These are phyloP conservation scores for Mallotus repandus DNA, from an alignment of 441 rosid genomes.

Conservation along the genomic window DNA sequence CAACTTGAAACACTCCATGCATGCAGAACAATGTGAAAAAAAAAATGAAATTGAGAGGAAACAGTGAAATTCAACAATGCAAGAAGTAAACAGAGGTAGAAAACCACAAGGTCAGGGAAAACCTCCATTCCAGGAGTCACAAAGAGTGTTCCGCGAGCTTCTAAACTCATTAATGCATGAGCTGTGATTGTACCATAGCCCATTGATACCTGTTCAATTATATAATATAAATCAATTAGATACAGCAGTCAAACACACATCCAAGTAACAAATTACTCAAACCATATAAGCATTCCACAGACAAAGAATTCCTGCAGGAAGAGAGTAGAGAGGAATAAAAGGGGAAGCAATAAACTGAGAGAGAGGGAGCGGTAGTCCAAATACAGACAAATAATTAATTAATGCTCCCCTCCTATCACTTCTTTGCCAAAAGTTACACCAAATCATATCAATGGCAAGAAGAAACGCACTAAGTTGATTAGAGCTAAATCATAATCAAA, in stretches of 20 bases:
- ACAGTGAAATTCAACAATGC: neutral
- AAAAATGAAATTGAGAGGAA: neutral
- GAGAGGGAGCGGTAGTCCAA: neutral
- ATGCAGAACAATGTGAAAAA: neutral
- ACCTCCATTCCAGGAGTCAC: conserved; percentile 89
- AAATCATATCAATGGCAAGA: neutral
- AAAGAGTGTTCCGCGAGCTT: conserved; percentile 90
- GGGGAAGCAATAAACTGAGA: neutral
- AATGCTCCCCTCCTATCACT: neutral
- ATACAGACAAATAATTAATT: neutral
- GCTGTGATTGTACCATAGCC: conserved; percentile 82
- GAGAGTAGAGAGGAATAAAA: neutral
- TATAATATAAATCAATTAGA: conserved; percentile 18
- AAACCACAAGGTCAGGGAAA: conserved; percentile 6
- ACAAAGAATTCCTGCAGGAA: neutral
- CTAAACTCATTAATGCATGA: conserved; percentile 85
- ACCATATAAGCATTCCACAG: neutral
- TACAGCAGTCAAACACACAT: conserved; percentile 6
- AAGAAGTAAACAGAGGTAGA: neutral
- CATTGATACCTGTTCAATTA: conserved; percentile 76
- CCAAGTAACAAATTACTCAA: neutral
- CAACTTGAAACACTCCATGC: neutral
- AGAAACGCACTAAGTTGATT: neutral
- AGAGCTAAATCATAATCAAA: neutral
- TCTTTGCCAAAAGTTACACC: neutral